phyloP scores from a whole-genome alignment of 2,329 filamentous ascomycete species.

The Colletotrichum echinochloae region DNA sequence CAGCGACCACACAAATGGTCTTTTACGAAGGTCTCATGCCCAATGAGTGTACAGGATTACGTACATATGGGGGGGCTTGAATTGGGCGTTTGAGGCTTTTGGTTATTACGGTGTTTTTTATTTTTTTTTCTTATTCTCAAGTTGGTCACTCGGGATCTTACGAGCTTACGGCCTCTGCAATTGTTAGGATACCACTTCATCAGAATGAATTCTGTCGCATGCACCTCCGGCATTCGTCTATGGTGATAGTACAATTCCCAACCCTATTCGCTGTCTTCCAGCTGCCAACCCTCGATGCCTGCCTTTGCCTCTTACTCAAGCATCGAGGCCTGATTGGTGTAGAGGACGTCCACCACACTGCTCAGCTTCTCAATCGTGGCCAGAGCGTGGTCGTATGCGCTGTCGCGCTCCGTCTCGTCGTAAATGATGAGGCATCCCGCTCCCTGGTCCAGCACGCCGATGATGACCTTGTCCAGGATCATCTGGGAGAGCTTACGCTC shows the following conservation, averaged over 20 bases:
- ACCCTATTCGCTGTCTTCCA: constrained; percentile 28
- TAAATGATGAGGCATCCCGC: constrained; percentile 98
- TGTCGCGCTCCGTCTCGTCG: constrained; percentile 93
- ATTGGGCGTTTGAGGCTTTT: constrained; percentile 17
- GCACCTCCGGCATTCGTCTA: constrained; percentile 42
- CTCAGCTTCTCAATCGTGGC: constrained; percentile 97
- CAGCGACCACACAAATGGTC: constrained; percentile 29
- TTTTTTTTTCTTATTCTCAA: background rate
- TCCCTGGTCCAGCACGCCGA: constrained; percentile 96
- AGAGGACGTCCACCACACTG: constrained; percentile 96
- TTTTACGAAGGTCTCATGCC: constrained; percentile 25
- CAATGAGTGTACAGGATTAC: constrained; percentile 6
- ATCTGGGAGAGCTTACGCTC: constrained; percentile 99
- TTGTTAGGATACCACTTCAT: constrained; percentile 40
- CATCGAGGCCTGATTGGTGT: constrained; percentile 96
- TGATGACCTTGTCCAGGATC: constrained; percentile 99
- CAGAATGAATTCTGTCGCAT: constrained; percentile 41
- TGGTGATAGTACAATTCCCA: constrained; percentile 44
- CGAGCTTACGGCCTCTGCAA: constrained; percentile 14
- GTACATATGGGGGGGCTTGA: constrained; percentile 21
- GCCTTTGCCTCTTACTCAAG: constrained; percentile 75
- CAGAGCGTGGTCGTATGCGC: constrained; percentile 93
- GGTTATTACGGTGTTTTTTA: constrained; percentile 8
- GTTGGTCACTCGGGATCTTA: constrained; percentile 20
- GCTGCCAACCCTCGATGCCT: constrained; percentile 26